These are phyloP conservation scores for Tilletia caries DNA, from an alignment of 1,284 basidiomycete species.

Conservation along the genomic window DNA sequence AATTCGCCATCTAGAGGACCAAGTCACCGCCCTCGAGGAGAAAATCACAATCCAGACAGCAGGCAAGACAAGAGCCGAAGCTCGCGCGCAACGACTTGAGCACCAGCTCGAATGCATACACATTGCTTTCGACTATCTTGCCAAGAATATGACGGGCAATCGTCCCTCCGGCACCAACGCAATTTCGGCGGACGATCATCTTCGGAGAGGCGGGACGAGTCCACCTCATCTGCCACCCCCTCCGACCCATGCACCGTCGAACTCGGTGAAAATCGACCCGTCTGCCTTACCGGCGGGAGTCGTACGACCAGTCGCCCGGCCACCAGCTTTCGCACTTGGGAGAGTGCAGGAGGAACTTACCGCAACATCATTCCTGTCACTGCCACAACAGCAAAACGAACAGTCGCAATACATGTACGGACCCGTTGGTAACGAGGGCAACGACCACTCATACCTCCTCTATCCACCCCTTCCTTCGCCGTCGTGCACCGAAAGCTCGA, in stretches of 20 bases:
- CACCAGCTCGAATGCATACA: background rate
- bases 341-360: background rate
- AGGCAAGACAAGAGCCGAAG: background rate
- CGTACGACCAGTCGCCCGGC: background rate
- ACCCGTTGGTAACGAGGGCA: background rate
- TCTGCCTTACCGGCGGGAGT: background rate
- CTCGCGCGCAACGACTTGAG: background rate
- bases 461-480: conserved; percentile 1
- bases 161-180: background rate
- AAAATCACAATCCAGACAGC: background rate
- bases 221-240: background rate
- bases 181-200: background rate
- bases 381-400: background rate
- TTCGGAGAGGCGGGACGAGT: background rate
- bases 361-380: background rate
- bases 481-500: background rate
- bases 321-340: background rate
- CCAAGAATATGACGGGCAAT: background rate
- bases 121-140: background rate
- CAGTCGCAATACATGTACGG: background rate
- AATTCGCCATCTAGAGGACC: background rate
- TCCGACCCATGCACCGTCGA: background rate
- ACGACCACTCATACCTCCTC: background rate
- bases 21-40: background rate
- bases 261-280: background rate